phyloP scores from a whole-genome alignment of 1,284 basidiomycete species.

The Austroboletus rostrupii region DNA sequence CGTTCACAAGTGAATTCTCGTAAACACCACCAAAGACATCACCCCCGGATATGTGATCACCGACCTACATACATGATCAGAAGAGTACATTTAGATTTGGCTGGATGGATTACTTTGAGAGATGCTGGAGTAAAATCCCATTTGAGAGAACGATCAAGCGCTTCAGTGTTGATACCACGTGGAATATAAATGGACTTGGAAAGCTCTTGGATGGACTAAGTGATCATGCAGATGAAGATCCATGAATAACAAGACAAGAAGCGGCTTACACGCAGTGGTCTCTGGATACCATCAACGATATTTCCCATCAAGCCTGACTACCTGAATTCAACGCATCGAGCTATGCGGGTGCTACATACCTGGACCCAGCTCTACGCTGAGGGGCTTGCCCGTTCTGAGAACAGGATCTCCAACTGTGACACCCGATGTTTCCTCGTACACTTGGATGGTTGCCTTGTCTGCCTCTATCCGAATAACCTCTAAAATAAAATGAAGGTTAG shows the following conservation, averaged over 20 bases:
- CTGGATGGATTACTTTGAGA: constrained; percentile 55
- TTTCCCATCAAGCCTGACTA: constrained; percentile 88
- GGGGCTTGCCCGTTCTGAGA: constrained; percentile 92
- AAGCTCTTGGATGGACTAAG: constrained; percentile 88
- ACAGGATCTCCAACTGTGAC: constrained; percentile 99
- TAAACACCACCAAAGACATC: constrained; percentile 95
- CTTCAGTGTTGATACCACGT: constrained; percentile 95
- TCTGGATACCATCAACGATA: constrained; percentile 97
- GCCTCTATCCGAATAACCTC: constrained; percentile 97
- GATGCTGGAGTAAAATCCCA: constrained; percentile 96
- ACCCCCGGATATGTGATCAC: constrained; percentile 96
- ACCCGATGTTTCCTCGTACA: constrained; percentile 99
- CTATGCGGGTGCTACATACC: constrained; percentile 44
- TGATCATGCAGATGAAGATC: constrained; percentile 16
- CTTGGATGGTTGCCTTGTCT: constrained; percentile 97
- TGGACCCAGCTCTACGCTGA: constrained; percentile 96
- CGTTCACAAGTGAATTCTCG: constrained; percentile 94
- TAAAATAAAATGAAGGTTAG: constrained; percentile 40
- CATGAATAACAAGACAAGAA: constrained; percentile 7
- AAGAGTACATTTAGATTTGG: neutral
- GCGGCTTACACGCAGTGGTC: constrained; percentile 71
- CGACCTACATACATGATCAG: constrained; percentile 53
- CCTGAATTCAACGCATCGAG: constrained; percentile 6
- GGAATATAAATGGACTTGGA: constrained; percentile 99
- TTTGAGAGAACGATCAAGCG: constrained; percentile 82